phyloP scores from a whole-genome alignment of 129 eudicot genomes.

The Flaveria bidentis region DNA sequence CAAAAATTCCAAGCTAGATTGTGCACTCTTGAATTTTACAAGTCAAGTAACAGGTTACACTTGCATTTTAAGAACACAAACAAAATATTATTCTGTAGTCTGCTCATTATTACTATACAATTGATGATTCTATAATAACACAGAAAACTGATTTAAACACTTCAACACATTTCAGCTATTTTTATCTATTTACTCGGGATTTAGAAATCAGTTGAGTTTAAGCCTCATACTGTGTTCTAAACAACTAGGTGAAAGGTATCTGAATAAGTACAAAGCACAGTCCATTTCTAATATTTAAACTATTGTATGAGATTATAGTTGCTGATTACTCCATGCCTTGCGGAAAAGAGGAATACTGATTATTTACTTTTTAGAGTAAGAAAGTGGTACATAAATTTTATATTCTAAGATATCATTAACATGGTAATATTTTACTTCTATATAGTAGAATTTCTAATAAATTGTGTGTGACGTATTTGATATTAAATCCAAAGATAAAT shows the following conservation, averaged over 20 bases:
- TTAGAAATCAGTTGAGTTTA: conserved; percentile 12
- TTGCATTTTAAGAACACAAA: neutral
- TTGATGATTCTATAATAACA: neutral
- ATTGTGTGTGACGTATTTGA: neutral
- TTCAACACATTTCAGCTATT: conserved; percentile 6
- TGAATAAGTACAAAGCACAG: neutral
- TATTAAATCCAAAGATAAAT: neutral
- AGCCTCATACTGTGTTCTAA: neutral
- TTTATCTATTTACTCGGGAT: neutral
- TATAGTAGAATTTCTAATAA: neutral
- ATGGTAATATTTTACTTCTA: neutral
- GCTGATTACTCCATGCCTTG: conserved; percentile 10
- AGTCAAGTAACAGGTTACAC: neutral
- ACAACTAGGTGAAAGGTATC: neutral
- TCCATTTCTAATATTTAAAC: neutral
- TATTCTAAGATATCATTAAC: neutral
- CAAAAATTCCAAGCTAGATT: neutral
- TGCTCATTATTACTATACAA: conserved; percentile 10
- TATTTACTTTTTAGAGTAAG: neutral
- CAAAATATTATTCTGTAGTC: neutral
- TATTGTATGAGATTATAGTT: neutral
- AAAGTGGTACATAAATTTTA: neutral
- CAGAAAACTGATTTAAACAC: neutral
- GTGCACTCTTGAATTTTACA: neutral
- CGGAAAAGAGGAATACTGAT: neutral